Base-by-base conservation (phyloP, 169 alveolate species). In the Theileria equi region DNA sequence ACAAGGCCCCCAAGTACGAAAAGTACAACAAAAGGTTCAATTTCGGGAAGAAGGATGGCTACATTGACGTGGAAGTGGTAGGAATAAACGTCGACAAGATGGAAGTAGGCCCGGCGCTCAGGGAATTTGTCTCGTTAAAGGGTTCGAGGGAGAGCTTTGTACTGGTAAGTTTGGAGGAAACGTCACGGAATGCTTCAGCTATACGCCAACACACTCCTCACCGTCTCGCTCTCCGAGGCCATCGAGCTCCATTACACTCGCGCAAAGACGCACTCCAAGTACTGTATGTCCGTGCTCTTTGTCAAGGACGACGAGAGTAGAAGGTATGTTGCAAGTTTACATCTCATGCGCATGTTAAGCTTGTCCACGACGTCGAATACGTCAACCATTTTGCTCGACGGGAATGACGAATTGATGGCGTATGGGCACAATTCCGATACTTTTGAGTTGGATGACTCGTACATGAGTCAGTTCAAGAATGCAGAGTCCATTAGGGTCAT, bases 221-320 rank as follows among this genome's bases (percentile, higher is more conserved):
- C 72, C 3, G 64, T 69, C 8, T 72, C 81, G 8, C 69, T 69
- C 2, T 54, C 29, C 16, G 81, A 69, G 2, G 65, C 81, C 10
- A 8, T 69, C 23, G 81, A 69, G n/a, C 32, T 55, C 41, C 81
- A 69, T 34, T 25, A 21, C 7, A 21, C 32, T 36, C 32, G 65
- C 47, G 5, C 25, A 7, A 40, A 41, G n/a, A 63, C 45, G 17
- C 16, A 17, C 16, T 65, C 17, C 17, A 44, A 49, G 23, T 69
- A 69, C 23, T 10, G 65, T 1, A 69, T 69, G 71, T 58, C 70
- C 5, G 54, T 48, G 44, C 7, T 69, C 19, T 69, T 48, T 63
- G 16, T 59, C 26, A 58, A 69, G 13, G 72, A 54, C n/a, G 6
- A 21, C 11, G 28, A 45, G 25, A 63, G 50, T 38, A 29, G 29